Evolutionary conservation across 345 rosid genomes (phyloP).

Genomic region (Bruguiera gymnorhiza): DNA sequence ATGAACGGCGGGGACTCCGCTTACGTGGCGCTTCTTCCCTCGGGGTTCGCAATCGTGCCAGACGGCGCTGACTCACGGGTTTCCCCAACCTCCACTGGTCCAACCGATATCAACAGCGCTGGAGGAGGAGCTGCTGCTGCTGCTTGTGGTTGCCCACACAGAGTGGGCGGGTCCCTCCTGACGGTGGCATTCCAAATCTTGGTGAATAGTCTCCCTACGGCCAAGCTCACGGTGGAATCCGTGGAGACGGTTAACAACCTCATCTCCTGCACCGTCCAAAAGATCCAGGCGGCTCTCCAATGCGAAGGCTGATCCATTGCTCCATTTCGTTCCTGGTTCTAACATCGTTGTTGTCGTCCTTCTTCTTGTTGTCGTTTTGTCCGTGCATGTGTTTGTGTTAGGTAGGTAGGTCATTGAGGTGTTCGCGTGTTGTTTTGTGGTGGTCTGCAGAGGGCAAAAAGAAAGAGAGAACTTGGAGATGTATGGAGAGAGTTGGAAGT

Average conservation of each 20-base stretch:
- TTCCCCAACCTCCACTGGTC: slow-evolving; percentile 19
- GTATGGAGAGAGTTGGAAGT: background rate
- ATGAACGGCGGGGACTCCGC: slow-evolving; percentile 98
- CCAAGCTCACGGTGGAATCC: slow-evolving; percentile 84
- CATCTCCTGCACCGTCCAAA: slow-evolving; percentile 78
- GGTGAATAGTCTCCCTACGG: slow-evolving; percentile 82
- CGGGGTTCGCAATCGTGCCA: slow-evolving; percentile 85
- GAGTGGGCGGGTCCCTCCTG: slow-evolving; percentile 81
- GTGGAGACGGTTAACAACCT: slow-evolving; percentile 85
- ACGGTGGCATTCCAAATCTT: slow-evolving; percentile 96
- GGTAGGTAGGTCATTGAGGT: too few relatives aligned
- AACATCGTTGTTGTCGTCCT: background rate
- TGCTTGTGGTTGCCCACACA: slow-evolving; percentile 22
- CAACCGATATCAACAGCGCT: slow-evolving; percentile 1
- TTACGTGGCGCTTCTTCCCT: slow-evolving; percentile 87
- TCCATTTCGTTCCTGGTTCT: too few relatives aligned
- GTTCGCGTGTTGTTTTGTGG: too few relatives aligned
- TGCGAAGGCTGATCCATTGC: slow-evolving; percentile 49
- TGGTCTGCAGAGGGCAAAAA: too few relatives aligned
- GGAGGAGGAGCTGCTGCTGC: background rate
- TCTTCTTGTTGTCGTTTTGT: too few relatives aligned
- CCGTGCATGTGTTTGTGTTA: too few relatives aligned
- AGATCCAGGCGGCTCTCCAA: slow-evolving; percentile 79
- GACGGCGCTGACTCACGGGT: slow-evolving; percentile 52
- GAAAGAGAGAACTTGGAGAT: background rate